A percentile compares a stretch with the other conserved stretches of the same genome.
Conservation (phyloP, 441 rosid species). For the Arabidopsis hybrid region DNA sequence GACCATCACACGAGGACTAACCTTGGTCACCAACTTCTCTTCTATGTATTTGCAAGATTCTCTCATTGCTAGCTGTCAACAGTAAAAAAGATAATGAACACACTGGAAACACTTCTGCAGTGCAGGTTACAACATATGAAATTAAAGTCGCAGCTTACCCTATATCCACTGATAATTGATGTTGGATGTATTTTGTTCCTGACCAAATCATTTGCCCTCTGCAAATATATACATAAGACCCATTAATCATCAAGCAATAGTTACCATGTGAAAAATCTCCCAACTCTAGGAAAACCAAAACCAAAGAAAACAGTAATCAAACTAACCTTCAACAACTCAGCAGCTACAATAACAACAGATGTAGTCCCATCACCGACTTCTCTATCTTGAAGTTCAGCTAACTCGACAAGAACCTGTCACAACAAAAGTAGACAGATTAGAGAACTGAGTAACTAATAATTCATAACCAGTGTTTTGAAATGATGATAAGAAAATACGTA, state of each 20-base stretch:
- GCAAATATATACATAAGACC: slow-evolving; percentile 36
- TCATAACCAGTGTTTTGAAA: background rate
- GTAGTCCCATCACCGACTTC: slow-evolving; percentile 99
- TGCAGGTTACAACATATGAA: background rate
- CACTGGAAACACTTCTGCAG: background rate
- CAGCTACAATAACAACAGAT: slow-evolving; percentile 95
- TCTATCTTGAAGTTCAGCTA: slow-evolving; percentile 97
- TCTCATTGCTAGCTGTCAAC: slow-evolving; percentile 93
- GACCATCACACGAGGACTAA: slow-evolving; percentile 39
- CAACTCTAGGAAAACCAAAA: background rate
- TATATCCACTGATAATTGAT: slow-evolving; percentile 92
- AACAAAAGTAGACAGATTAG: slow-evolving; percentile 4
- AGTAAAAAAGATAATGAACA: slow-evolving; percentile 28
- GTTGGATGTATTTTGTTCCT: slow-evolving; percentile 99
- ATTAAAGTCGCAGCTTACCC: slow-evolving; percentile 56
- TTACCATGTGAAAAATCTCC: slow-evolving; percentile 1
- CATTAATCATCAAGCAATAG: slow-evolving; percentile 21
- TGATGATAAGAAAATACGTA: background rate
- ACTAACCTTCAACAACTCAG: slow-evolving; percentile 90
- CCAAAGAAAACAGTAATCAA: slow-evolving; percentile 4
- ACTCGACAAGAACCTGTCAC: slow-evolving; percentile 85
- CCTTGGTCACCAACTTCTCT: slow-evolving; percentile 90
- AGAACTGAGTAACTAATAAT: background rate
- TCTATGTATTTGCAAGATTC: slow-evolving; percentile 97
- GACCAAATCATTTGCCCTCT: slow-evolving; percentile 97